phyloP scores from a whole-genome alignment of 2,329 filamentous ascomycete genomes.

The Plectosphaerella plurivora region DNA sequence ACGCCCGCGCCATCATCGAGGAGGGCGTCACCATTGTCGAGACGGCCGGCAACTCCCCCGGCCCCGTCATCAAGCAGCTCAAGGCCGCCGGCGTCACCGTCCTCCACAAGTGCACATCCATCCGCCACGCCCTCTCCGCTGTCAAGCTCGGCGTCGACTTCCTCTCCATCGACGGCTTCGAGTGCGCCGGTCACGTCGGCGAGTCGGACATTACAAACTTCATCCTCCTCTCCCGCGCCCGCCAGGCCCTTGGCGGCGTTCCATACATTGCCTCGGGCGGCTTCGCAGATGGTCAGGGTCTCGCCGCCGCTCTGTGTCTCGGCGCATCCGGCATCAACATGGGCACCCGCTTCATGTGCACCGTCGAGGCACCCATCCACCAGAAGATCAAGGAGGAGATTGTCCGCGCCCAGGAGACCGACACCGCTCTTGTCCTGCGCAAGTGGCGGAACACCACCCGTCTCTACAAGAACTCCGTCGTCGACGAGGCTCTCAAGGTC shows the following conservation, averaged over 20 bases:
- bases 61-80: conserved; percentile 82
- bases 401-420: conserved; percentile 80
- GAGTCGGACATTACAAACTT: conserved; percentile 88
- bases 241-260: conserved; percentile 69
- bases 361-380: conserved; percentile 88
- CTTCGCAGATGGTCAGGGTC: conserved; percentile 89
- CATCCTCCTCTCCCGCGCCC: conserved; percentile 77
- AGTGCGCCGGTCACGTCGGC: conserved; percentile 88
- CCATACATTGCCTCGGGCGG: conserved; percentile 96
- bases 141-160: conserved; percentile 96
- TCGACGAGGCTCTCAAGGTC: conserved; percentile 72
- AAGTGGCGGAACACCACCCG: conserved; percentile 91
- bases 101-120: conserved; percentile 96
- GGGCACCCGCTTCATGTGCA: conserved; percentile 98
- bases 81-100: conserved; percentile 77
- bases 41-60: conserved; percentile 83
- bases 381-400: conserved; percentile 91
- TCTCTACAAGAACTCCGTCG: conserved; percentile 86
- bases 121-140: conserved; percentile 86
- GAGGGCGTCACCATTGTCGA: conserved; percentile 90
- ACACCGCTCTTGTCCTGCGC: conserved; percentile 82
- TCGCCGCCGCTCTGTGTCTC: conserved; percentile 84
- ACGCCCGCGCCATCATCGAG: conserved; percentile 88
- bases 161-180: conserved; percentile 93
- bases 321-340: conserved; percentile 97